Evolutionary conservation across 306 rosid genomes (phyloP), one percentile per base, ranked within the genome.

Genomic region (Biancaea sappan): DNA sequence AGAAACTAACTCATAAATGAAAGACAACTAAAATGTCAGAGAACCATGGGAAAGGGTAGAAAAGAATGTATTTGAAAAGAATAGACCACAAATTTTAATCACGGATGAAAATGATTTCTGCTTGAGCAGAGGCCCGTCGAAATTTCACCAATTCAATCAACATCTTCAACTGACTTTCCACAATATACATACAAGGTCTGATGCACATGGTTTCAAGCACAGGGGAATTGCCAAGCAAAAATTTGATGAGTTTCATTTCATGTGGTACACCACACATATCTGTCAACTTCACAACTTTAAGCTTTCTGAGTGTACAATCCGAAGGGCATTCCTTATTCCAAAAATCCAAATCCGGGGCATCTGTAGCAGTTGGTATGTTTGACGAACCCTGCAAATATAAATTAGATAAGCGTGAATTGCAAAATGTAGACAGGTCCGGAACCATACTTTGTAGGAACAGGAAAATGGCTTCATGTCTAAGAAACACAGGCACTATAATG

Each of bases 241-340:
- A 87, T 69, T 84, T 92, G 80, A 88, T 83, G 37, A 92, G 85
- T 72, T 83, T 93, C 92, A 90, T 84, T 76, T 92, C 99, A 22
- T 87, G 96, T 3, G 84, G 91, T 74, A 85, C 80, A 69, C 96
- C 91, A 28, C 92, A 85, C 89, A 90, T 86, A 52, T 90, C 96
- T 32, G 88, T 71, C 78, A 89, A 84, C 80, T 87, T 84, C 82
- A 94, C 93, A 67, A 69, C 73, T 85, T 68, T 88, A 62, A 94
- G 97, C 50, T 64, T 81, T 66, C 50, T 47, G 18, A 90, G 87
- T 62, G 69, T 57, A 81, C 74, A 79, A 65, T 74, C 81, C 0
- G 79, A 88, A 44, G 74, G 82, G 77, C 80, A 66, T 75, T 86
- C 86, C 56, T 73, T 84, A 79, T 79, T 86, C 97, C 99, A 92